These are phyloP conservation scores for Wickerhamiella kazuoi DNA, from an alignment of 805 yeast species.

Conservation along the genomic window DNA sequence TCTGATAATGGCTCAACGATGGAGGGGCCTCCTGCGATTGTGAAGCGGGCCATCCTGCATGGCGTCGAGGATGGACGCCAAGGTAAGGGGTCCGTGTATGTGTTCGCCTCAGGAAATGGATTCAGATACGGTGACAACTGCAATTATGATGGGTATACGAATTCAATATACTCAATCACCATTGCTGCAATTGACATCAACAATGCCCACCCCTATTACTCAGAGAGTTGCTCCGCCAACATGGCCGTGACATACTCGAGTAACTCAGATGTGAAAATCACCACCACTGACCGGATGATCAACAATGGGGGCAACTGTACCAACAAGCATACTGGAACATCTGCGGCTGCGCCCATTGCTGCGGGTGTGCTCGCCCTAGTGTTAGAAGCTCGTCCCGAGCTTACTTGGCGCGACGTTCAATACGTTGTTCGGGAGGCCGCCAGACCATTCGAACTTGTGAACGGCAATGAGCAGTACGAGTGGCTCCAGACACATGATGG, in stretches of 20 bases:
- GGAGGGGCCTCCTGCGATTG: conserved; percentile 67
- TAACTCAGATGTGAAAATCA: conserved; percentile 77
- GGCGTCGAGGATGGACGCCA: conserved; percentile 71
- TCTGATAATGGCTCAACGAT: conserved; percentile 77
- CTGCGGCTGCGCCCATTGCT: conserved; percentile 97
- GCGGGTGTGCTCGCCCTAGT: conserved; percentile 87
- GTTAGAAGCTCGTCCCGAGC: conserved; percentile 62
- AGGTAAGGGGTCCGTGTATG: conserved; percentile 72
- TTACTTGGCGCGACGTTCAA: conserved; percentile 94
- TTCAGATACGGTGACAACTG: conserved; percentile 71
- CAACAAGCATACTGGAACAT: conserved; percentile 78
- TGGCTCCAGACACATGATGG: conserved; percentile 61
- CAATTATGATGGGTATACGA: conserved; percentile 94
- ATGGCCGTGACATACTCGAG: conserved; percentile 86
- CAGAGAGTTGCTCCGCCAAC: conserved; percentile 90
- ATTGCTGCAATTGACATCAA: conserved; percentile 83
- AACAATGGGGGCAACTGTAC: conserved; percentile 34
- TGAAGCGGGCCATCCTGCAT: conserved; percentile 63
- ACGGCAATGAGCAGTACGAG: conserved; percentile 31
- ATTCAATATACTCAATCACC: conserved; percentile 84
- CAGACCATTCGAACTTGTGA: conserved; percentile 37
- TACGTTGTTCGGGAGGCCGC: conserved; percentile 61
- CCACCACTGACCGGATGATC: conserved; percentile 37
- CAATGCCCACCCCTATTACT: conserved; percentile 73
- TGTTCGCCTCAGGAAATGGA: conserved; percentile 94